These are phyloP conservation scores for Tylopilus cervinicoccineus DNA, from an alignment of 768 basidiomycete genomes.

Conservation along the genomic window DNA sequence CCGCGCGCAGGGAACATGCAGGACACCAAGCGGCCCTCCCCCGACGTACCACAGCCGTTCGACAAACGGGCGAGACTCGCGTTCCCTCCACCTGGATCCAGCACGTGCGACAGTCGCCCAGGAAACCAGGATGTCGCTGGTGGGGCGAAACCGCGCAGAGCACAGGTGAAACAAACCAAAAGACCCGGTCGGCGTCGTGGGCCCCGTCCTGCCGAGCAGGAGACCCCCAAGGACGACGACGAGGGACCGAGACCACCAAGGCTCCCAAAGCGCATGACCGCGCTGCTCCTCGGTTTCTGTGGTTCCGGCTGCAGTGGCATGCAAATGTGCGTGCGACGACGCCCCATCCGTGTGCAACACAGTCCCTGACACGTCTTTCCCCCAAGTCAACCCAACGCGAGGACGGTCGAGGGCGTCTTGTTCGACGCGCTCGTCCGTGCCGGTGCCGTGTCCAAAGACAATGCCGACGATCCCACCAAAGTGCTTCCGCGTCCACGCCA, in stretches of 20 bases:
- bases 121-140: constrained; percentile 28
- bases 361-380: not conserved
- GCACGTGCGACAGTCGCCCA: not conserved
- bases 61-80: constrained; percentile 15
- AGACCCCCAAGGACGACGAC: constrained; percentile 19
- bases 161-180: constrained; percentile 36
- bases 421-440: constrained; percentile 86
- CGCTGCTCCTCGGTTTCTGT: constrained; percentile 85
- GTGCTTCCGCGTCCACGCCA: constrained; percentile 34
- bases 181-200: constrained; percentile 40
- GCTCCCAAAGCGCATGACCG: constrained; percentile 81
- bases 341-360: no score
- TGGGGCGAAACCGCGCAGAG: constrained; percentile 31
- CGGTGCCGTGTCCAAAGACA: constrained; percentile 93
- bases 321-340: constrained; percentile 74
- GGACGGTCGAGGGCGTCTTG: constrained; percentile 86
- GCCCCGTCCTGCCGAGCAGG: constrained; percentile 35
- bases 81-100: not conserved
- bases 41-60: not conserved
- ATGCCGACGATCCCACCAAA: constrained; percentile 87
- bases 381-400: constrained; percentile 59
- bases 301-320: constrained; percentile 92
- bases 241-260: constrained; percentile 43
- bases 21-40: constrained; percentile 8
- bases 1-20: no score